Evolutionary conservation across 495 filamentous ascomycete species (phyloP).

Genomic region (Tuber magnatum): DNA sequence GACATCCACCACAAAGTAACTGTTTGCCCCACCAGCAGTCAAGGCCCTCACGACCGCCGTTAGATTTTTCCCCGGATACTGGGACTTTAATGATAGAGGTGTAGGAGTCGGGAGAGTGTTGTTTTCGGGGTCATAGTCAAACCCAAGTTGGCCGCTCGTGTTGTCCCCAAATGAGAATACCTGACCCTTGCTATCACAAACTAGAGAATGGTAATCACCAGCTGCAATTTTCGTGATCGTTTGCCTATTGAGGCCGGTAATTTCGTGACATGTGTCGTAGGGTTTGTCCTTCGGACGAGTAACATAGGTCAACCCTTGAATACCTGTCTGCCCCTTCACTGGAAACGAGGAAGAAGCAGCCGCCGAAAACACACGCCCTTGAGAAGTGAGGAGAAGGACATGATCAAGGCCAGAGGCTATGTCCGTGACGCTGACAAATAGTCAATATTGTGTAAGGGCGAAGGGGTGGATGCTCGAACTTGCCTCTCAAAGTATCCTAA

Average conservation of each 20-base stretch:
- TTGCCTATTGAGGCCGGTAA: conserved; percentile 55
- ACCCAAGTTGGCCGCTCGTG: conserved; percentile 74
- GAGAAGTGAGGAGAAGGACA: conserved; percentile 73
- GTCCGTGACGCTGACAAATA: conserved; percentile 48
- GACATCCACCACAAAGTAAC: conserved; percentile 78
- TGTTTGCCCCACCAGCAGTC: conserved; percentile 76
- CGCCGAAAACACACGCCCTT: conserved; percentile 76
- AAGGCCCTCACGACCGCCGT: conserved; percentile 60
- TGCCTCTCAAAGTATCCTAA: conserved; percentile 64
- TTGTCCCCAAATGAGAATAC: conserved; percentile 92
- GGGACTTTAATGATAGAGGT: conserved; percentile 56
- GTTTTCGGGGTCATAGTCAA: conserved; percentile 56
- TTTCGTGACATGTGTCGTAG: conserved; percentile 72
- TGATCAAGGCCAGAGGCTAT: conserved; percentile 77
- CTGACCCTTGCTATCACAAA: conserved; percentile 62
- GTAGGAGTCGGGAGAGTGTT: conserved; percentile 62
- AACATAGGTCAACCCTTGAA: conserved; percentile 71
- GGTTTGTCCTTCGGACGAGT: conserved; percentile 65
- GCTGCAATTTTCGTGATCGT: conserved; percentile 65
- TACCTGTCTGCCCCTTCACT: conserved; percentile 73
- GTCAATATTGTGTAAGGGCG: not conserved
- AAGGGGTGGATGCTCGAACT: not conserved
- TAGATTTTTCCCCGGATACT: conserved; percentile 59
- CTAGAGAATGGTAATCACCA: conserved; percentile 82
- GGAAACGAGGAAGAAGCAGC: conserved; percentile 75